Percentiles rank a stretch among this genome's conserved stretches.
Conservation (phyloP, 1,284 basidiomycete species). For the Pisolithus thermaeus region DNA sequence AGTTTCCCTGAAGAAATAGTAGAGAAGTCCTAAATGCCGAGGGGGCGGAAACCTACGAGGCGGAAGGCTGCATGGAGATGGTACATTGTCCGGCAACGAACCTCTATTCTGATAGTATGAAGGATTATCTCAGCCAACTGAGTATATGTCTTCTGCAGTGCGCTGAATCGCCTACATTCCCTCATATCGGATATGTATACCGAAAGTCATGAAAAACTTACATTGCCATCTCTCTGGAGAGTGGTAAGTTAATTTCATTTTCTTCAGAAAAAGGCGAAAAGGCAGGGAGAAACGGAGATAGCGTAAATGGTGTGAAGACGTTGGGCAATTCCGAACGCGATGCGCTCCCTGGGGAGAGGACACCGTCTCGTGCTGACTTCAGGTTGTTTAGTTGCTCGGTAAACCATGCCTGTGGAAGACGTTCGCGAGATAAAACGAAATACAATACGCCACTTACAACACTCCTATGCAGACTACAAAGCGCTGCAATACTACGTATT, state of each 20-base stretch:
- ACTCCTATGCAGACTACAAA: constrained; percentile 83
- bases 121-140: constrained; percentile 85
- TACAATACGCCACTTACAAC: constrained; percentile 51
- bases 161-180: constrained; percentile 74
- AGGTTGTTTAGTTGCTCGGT: constrained; percentile 60
- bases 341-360: constrained; percentile 46
- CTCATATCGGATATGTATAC: neutral
- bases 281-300: constrained; percentile 35
- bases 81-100: constrained; percentile 81
- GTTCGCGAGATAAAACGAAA: constrained; percentile 7
- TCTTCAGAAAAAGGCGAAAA: constrained; percentile 23
- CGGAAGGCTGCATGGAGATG: constrained; percentile 77
- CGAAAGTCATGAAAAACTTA: constrained; percentile 36
- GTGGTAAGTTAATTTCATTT: constrained; percentile 61
- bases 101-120: constrained; percentile 84
- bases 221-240: constrained; percentile 86
- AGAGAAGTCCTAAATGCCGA: neutral
- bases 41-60: constrained; percentile 43
- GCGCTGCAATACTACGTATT: constrained; percentile 66
- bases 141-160: constrained; percentile 84
- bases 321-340: constrained; percentile 44
- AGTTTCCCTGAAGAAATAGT: constrained; percentile 61
- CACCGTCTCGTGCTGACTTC: constrained; percentile 56
- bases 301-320: constrained; percentile 45
- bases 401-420: constrained; percentile 70